A percentile compares a stretch with the other conserved stretches of the same genome.
Evolutionary conservation across 345 rosid genomes (phyloP).

Genomic region (Moricandia arvensis): DNA sequence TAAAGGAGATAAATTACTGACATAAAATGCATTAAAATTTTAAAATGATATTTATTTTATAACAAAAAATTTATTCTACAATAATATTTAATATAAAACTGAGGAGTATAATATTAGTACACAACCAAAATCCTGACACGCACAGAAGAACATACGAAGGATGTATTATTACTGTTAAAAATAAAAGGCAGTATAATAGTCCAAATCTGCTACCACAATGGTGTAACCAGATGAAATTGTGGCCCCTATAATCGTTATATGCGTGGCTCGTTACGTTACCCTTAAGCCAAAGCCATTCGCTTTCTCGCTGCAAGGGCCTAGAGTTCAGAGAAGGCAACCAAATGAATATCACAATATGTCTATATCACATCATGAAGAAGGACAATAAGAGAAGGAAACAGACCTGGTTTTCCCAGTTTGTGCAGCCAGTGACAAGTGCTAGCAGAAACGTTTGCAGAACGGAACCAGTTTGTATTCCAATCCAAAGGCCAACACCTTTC

Average conservation of each 20-base stretch:
- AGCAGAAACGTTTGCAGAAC: slow-evolving; percentile 52
- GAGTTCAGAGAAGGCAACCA: slow-evolving; percentile 12
- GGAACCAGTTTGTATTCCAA: slow-evolving; percentile 68
- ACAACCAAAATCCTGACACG: background rate
- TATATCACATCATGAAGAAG: background rate
- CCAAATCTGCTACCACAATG: slow-evolving; percentile 8
- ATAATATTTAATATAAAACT: too few species aligned
- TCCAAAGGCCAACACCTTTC: slow-evolving; percentile 69
- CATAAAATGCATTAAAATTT: too few species aligned
- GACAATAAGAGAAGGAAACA: background rate
- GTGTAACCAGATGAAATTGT: background rate
- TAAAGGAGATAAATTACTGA: too few species aligned
- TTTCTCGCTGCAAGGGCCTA: slow-evolving; percentile 28
- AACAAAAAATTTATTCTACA: too few species aligned
- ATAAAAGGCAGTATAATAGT: background rate
- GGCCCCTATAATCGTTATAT: background rate
- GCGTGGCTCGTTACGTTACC: background rate
- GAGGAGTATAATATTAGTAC: too few species aligned
- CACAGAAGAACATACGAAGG: background rate
- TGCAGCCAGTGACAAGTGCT: slow-evolving; percentile 47
- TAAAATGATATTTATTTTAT: too few species aligned
- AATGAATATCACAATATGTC: background rate
- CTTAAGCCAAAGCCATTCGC: slow-evolving; percentile 24
- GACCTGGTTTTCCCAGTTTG: slow-evolving; percentile 73
- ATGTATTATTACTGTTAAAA: background rate